Base-by-base conservation (phyloP, 371 early-diverging fungal species). In the Actinomortierella wolfii region DNA sequence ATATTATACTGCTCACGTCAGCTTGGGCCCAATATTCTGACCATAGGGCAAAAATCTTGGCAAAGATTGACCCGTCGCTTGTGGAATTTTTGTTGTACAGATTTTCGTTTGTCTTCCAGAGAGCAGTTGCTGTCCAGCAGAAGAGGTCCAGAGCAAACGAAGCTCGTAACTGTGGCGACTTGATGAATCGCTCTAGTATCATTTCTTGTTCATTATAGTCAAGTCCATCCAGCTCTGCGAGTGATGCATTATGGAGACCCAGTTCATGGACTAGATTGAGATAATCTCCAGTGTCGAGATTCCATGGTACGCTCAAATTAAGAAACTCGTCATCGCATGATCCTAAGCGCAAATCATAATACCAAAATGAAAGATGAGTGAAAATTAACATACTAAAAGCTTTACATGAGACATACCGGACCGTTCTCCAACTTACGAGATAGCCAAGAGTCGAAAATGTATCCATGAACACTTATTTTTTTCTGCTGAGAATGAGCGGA, bases 371-470 rank as follows among this genome's bases (percentile, higher is more conserved):
- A 3, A 13, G 15, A 20, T 13, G 47, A 47, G 21, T 47, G 24
- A 8, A 21, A 47, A 21, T 44, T n/a, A 44, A 13, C 20, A n/a
- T 13, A 4, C n/a, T 44, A 6, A 29, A 5, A 52, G n/a, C n/a
- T n/a, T n/a, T n/a, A 41, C 0, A 23, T 20, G 7, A 18, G 2
- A 7, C 14, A 23, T n/a, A n/a, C 29, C 6, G 15, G 29, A 52
- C 28, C 57, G 42, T 48, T n/a, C n/a, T n/a, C n/a, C n/a, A n/a
- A n/a, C 66, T 51, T 61, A 74, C 75, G 51, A 21, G 42, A 23
- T 2, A 67, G 60, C 75, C 75, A 74, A 2, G 64, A 60, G 41
- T 74, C 75, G 39, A 74, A 67, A 42, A 74, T 53, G 58, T 57
- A 74, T 2, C 75, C 75, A 26, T 74, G 67, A 34, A 34, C 11